Percentiles rank a stretch among this genome's conserved stretches.
phyloP scores from a whole-genome alignment of 2,329 filamentous ascomycete species.

The Furcasterigmium sp. region DNA sequence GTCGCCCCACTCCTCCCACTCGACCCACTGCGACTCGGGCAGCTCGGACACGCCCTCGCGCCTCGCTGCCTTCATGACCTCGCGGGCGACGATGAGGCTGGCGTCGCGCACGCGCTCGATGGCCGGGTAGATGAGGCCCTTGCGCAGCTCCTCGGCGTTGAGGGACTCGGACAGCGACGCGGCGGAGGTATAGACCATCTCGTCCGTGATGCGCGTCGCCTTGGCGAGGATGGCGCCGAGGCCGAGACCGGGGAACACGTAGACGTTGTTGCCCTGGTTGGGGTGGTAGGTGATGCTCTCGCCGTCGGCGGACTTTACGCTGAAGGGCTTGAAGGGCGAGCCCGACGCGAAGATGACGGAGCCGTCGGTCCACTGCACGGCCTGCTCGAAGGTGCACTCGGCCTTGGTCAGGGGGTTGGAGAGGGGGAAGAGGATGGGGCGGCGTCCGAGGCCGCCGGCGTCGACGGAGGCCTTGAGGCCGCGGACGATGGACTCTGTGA shows the following conservation, averaged over 20 bases:
- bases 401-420: constrained; percentile 96
- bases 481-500: constrained; percentile 80
- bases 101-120: constrained; percentile 91
- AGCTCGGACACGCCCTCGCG: constrained; percentile 70
- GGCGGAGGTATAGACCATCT: constrained; percentile 95
- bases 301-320: constrained; percentile 54
- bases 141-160: constrained; percentile 73
- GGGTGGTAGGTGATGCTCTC: constrained; percentile 64
- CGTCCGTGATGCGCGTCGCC: constrained; percentile 78
- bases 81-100: constrained; percentile 76
- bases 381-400: constrained; percentile 95
- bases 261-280: constrained; percentile 82
- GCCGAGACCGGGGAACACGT: constrained; percentile 95
- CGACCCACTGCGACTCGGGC: constrained; percentile 62
- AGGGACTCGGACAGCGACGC: constrained; percentile 74
- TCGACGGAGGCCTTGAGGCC: constrained; percentile 62
- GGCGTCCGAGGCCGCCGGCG: constrained; percentile 61
- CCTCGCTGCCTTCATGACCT: constrained; percentile 90
- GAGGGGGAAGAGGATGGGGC: constrained; percentile 90
- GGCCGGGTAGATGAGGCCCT: constrained; percentile 84
- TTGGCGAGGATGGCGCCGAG: constrained; percentile 90
- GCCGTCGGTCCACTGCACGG: constrained; percentile 84
- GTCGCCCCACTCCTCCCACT: constrained; percentile 69
- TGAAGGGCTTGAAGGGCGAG: constrained; percentile 78
- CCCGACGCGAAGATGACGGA: constrained; percentile 91